Percentiles rank a stretch among this genome's conserved stretches.
phyloP scores from a whole-genome alignment of 352 stramenopile genomes.

The Phytophthora pseudosyringae region DNA sequence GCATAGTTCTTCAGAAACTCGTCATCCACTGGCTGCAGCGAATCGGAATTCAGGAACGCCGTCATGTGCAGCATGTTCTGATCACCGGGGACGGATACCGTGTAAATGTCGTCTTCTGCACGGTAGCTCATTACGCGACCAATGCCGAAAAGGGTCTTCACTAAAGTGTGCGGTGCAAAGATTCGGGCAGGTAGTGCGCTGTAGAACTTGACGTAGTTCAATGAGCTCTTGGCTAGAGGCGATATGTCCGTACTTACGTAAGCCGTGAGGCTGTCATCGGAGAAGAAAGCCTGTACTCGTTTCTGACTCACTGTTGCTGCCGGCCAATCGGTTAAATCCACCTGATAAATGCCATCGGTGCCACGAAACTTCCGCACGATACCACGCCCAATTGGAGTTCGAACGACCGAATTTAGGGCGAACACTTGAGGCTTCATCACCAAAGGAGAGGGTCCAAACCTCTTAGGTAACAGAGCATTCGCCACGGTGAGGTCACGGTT shows the following conservation, averaged over 20 bases:
- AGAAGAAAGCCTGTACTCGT: conserved; percentile 57
- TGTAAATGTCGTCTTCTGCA: conserved; percentile 74
- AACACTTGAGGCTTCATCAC: conserved; percentile 69
- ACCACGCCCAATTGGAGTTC: conserved; percentile 65
- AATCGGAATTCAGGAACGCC: conserved; percentile 53
- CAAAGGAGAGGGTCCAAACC: conserved; percentile 39
- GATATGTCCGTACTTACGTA: conserved; percentile 55
- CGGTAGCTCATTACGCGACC: conserved; percentile 70
- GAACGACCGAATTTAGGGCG: conserved; percentile 58
- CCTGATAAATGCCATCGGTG: conserved; percentile 79
- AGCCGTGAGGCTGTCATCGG: conserved; percentile 57
- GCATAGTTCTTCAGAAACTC: conserved; percentile 38
- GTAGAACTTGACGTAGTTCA: conserved; percentile 65
- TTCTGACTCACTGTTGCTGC: conserved; percentile 36
- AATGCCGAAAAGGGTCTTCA: conserved; percentile 83
- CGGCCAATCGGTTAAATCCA: conserved; percentile 76
- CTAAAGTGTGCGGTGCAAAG: conserved; percentile 51
- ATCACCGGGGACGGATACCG: conserved; percentile 51
- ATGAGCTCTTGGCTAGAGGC: conserved; percentile 47
- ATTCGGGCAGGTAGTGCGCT: conserved; percentile 44
- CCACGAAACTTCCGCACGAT: conserved; percentile 79
- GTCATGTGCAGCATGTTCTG: conserved; percentile 46
- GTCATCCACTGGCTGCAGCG: conserved; percentile 49
- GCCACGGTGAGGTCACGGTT: conserved; percentile 69
- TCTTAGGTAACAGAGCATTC: conserved; percentile 62